phyloP scores from a whole-genome alignment of 2,329 filamentous ascomycete species.

The Emmonsia crescens region DNA sequence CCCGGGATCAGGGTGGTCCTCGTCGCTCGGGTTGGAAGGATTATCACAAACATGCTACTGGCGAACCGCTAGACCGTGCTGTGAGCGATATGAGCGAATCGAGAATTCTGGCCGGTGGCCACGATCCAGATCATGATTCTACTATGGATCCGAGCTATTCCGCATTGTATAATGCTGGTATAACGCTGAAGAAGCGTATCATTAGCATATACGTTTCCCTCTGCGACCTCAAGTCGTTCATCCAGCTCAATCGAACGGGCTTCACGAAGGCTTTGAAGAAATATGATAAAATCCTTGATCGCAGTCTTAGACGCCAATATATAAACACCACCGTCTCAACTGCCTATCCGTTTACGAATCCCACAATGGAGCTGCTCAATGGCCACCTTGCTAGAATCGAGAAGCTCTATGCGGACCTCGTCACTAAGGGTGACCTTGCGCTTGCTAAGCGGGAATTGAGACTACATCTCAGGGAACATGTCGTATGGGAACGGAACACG shows the following conservation, averaged over 20 bases:
- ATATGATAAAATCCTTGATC: slow-evolving; percentile 91
- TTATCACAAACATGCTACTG: slow-evolving; percentile 16
- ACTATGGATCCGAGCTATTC: slow-evolving; percentile 63
- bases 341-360: slow-evolving; percentile 68
- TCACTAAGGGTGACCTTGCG: slow-evolving; percentile 67
- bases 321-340: slow-evolving; percentile 62
- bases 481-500: slow-evolving; percentile 97
- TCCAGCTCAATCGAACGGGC: slow-evolving; percentile 91
- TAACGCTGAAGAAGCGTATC: slow-evolving; percentile 87
- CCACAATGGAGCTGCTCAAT: slow-evolving; percentile 60
- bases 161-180: slow-evolving; percentile 56
- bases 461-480: slow-evolving; percentile 85
- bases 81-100: slow-evolving; percentile 28
- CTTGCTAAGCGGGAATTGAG: slow-evolving; percentile 75
- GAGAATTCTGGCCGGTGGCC: slow-evolving; percentile 50
- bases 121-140: slow-evolving; percentile 47
- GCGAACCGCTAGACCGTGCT: slow-evolving; percentile 19
- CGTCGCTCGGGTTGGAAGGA: slow-evolving; percentile 31
- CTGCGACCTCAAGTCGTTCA: slow-evolving; percentile 90
- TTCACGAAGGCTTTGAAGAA: slow-evolving; percentile 97
- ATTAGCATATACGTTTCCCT: slow-evolving; percentile 81
- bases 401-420: slow-evolving; percentile 64
- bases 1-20: slow-evolving; percentile 24
- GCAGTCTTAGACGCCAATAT: slow-evolving; percentile 66
- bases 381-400: slow-evolving; percentile 66